phyloP scores from a whole-genome alignment of 2,329 filamentous ascomycete species.

The Cryphonectria radicalis region DNA sequence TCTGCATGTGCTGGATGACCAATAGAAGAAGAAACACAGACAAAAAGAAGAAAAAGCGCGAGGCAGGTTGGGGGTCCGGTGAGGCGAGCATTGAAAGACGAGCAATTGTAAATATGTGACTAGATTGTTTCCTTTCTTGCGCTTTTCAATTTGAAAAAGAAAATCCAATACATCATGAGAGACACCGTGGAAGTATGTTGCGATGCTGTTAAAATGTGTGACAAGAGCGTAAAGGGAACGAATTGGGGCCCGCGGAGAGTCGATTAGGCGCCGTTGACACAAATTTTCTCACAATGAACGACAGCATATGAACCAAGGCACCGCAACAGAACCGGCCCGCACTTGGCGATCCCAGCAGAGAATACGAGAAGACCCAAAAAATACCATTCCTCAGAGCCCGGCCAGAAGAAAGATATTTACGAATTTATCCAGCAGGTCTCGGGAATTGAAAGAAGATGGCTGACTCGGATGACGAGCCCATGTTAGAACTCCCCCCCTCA shows the following conservation, averaged over 20 bases:
- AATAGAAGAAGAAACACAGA: constrained; percentile 55
- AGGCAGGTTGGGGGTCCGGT: constrained; percentile 28
- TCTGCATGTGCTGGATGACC: constrained; percentile 87
- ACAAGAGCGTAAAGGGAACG: background rate
- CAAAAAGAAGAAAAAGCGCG: constrained; percentile 41
- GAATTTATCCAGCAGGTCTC: background rate
- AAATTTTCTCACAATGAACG: background rate
- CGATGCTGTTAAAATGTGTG: background rate
- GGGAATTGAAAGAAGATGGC: constrained; percentile 31
- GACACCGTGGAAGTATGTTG: background rate
- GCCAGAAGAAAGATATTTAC: background rate
- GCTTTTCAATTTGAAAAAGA: constrained; percentile 31
- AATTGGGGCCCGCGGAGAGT: background rate
- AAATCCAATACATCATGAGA: constrained; percentile 19
- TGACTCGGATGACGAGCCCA: constrained; percentile 52
- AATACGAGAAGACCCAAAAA: background rate
- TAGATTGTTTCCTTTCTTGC: constrained; percentile 32
- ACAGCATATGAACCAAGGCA: background rate
- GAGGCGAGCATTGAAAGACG: constrained; percentile 26
- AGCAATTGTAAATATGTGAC: constrained; percentile 39
- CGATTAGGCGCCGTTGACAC: background rate
- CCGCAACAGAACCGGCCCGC: background rate
- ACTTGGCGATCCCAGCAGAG: background rate
- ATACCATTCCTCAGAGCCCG: background rate
- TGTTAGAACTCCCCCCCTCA: constrained; percentile 44